Percentiles rank a stretch among this genome's conserved stretches.
Conservation (phyloP, 495 filamentous ascomycete species). For the Thozetella sp. region DNA sequence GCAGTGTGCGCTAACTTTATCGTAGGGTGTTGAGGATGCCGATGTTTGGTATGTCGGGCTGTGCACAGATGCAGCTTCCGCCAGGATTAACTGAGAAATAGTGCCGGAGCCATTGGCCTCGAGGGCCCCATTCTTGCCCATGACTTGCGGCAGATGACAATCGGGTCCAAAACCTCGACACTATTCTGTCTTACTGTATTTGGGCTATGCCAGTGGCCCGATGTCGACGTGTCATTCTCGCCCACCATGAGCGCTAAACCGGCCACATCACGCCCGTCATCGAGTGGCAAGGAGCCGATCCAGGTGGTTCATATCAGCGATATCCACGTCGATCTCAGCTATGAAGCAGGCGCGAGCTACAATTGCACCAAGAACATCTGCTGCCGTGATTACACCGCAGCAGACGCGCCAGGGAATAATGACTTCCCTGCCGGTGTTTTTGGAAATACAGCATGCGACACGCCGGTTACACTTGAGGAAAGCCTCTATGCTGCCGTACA, state of each 20-base stretch:
- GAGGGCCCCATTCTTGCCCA: conserved; percentile 52
- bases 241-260: conserved; percentile 26
- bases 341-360: conserved; percentile 46
- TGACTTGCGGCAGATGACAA: conserved; percentile 37
- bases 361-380: conserved; percentile 58
- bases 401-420: conserved; percentile 40
- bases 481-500: conserved; percentile 51
- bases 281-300: conserved; percentile 44
- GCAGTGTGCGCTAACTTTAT: neutral
- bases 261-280: conserved; percentile 30
- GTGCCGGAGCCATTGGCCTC: conserved; percentile 39
- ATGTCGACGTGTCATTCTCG: conserved; percentile 34
- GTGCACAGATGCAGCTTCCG: neutral
- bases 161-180: conserved; percentile 45
- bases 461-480: conserved; percentile 46
- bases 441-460: conserved; percentile 52
- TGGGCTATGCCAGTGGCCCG: conserved; percentile 48
- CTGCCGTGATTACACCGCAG: conserved; percentile 42
- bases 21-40: neutral
- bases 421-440: conserved; percentile 39
- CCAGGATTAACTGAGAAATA: neutral
- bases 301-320: conserved; percentile 53
- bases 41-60: neutral
- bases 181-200: conserved; percentile 47
- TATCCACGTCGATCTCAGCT: conserved; percentile 53